These are phyloP conservation scores for Knufia petricola DNA, from an alignment of 2,329 filamentous ascomycete genomes.

Conservation along the genomic window DNA sequence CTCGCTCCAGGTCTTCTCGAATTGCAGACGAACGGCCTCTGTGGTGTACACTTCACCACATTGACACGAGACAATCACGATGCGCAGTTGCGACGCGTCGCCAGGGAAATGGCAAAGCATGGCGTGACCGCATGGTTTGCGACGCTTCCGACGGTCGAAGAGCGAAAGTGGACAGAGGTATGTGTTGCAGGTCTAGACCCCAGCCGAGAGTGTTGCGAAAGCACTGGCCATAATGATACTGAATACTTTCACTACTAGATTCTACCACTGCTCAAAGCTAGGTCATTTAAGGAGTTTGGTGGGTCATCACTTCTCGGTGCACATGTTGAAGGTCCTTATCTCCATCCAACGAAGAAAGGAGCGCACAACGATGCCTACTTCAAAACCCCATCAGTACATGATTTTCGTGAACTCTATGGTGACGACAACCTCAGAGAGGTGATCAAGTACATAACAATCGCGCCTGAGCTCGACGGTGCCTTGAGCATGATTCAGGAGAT, in stretches of 20 bases:
- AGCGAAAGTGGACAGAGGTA: conserved; percentile 17
- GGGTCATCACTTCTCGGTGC: conserved; percentile 46
- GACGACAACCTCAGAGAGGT: conserved; percentile 30
- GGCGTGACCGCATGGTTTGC: conserved; percentile 21
- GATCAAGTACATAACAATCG: conserved; percentile 44
- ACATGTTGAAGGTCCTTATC: conserved; percentile 49
- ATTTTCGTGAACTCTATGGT: conserved; percentile 38
- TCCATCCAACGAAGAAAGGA: conserved; percentile 44
- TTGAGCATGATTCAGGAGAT: conserved; percentile 31
- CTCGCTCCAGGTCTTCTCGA: conserved; percentile 48
- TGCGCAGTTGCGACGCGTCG: conserved; percentile 11
- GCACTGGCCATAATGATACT: neutral
- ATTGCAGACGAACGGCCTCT: conserved; percentile 45
- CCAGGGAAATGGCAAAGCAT: conserved; percentile 11
- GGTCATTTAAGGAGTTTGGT: conserved; percentile 27
- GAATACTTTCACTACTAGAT: conserved; percentile 7
- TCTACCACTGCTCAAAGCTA: conserved; percentile 13
- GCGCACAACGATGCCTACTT: conserved; percentile 43
- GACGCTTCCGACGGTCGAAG: conserved; percentile 18
- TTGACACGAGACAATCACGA: conserved; percentile 8
- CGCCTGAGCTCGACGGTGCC: conserved; percentile 42
- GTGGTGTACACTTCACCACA: conserved; percentile 24
- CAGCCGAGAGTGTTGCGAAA: neutral
- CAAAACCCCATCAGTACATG: conserved; percentile 25
- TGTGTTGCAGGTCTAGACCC: neutral